Evolutionary conservation across 352 stramenopile species (phyloP).

Genomic region (Pythium apleroticum): DNA sequence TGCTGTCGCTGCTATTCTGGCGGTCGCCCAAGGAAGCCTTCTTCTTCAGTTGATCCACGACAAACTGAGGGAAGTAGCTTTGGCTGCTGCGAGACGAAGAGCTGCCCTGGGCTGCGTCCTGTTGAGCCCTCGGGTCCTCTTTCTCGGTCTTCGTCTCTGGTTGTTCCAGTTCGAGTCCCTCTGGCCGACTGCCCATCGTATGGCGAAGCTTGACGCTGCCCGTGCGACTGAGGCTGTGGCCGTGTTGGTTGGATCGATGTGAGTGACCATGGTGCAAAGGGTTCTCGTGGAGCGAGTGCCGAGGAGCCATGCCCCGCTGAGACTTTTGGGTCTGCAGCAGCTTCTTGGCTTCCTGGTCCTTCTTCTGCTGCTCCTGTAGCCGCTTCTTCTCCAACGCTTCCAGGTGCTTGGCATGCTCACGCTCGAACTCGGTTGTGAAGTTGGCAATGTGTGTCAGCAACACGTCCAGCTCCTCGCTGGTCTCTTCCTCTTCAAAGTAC

Average conservation of each 20-base stretch:
- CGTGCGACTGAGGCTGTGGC: not conserved
- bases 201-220: slow-evolving; percentile 13
- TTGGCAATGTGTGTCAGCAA: slow-evolving; percentile 71
- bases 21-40: slow-evolving; percentile 11
- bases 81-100: slow-evolving; percentile 5
- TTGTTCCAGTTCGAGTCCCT: not conserved
- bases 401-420: slow-evolving; percentile 70
- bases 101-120: not conserved
- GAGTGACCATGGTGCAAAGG: slow-evolving; percentile 12
- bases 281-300: slow-evolving; percentile 24
- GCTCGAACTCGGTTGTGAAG: slow-evolving; percentile 72
- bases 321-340: slow-evolving; percentile 9
- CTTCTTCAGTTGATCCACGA: slow-evolving; percentile 27
- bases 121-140: not conserved
- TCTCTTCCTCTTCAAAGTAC: slow-evolving; percentile 85
- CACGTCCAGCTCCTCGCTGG: slow-evolving; percentile 73
- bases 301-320: slow-evolving; percentile 2
- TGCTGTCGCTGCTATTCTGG: not conserved
- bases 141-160: not conserved
- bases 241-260: slow-evolving; percentile 15
- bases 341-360: slow-evolving; percentile 23
- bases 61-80: slow-evolving; percentile 29
- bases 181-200: slow-evolving; percentile 14
- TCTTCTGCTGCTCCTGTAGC: slow-evolving; percentile 26
- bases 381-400: slow-evolving; percentile 36